phyloP scores from a whole-genome alignment of 2,329 filamentous ascomycete genomes.

The Raffaelea ambrosiae region DNA sequence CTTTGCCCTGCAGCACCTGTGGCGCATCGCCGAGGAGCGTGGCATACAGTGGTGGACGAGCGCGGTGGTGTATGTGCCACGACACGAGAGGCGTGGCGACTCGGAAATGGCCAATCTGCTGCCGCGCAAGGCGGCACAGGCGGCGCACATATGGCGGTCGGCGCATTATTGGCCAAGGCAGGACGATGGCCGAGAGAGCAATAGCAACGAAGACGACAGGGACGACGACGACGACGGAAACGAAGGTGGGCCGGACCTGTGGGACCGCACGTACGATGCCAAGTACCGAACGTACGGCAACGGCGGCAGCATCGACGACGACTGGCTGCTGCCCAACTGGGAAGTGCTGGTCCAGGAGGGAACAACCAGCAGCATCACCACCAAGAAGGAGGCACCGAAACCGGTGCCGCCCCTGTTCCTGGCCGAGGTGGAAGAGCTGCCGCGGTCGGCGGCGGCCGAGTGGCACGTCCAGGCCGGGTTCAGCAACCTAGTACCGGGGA shows the following conservation, averaged over 20 bases:
- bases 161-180: slow-evolving; percentile 30
- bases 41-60: slow-evolving; percentile 67
- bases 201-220: slow-evolving; percentile 38
- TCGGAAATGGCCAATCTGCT: no score
- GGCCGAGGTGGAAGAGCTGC: slow-evolving; percentile 68
- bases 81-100: slow-evolving; percentile 16
- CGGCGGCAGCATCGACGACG: not conserved
- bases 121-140: slow-evolving; percentile 29
- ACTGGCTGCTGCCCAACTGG: slow-evolving; percentile 41
- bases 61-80: slow-evolving; percentile 65
- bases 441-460: slow-evolving; percentile 66
- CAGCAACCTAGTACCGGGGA: slow-evolving; percentile 18
- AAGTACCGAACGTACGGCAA: slow-evolving; percentile 28
- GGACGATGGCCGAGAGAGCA: slow-evolving; percentile 14
- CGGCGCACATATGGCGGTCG: slow-evolving; percentile 37
- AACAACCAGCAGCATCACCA: not conserved
- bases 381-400: not conserved
- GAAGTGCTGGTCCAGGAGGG: slow-evolving; percentile 25
- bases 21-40: slow-evolving; percentile 68
- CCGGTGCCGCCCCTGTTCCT: slow-evolving; percentile 60
- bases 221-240: slow-evolving; percentile 42
- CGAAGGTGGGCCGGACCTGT: slow-evolving; percentile 51
- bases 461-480: slow-evolving; percentile 69
- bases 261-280: slow-evolving; percentile 55
- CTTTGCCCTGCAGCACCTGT: slow-evolving; percentile 81